These are phyloP conservation scores for Yamadazyma tumulicola DNA, from an alignment of 805 yeast species.

Conservation along the genomic window DNA sequence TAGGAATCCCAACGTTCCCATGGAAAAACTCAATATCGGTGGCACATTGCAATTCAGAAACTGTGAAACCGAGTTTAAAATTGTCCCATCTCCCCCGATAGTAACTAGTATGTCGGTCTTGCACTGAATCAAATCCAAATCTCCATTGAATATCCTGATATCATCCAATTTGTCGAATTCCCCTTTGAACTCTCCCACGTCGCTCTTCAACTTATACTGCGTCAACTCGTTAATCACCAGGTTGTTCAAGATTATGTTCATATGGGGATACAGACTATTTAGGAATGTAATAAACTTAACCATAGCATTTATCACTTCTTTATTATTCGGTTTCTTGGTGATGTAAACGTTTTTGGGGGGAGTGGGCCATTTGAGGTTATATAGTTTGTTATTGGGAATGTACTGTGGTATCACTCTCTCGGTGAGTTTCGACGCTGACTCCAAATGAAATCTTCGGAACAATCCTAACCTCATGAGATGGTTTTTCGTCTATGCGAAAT, in stretches of 20 bases:
- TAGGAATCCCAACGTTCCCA: conserved; percentile 88
- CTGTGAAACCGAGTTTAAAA: conserved; percentile 74
- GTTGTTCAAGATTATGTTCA: conserved; percentile 73
- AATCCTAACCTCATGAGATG: not conserved
- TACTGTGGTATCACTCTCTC: conserved; percentile 10
- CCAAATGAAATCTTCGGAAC: conserved; percentile 3
- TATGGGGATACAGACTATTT: conserved; percentile 58
- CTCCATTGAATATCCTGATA: conserved; percentile 51
- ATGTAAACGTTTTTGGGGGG: conserved; percentile 65
- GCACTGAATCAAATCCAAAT: conserved; percentile 49
- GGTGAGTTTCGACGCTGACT: conserved; percentile 3
- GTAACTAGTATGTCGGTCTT: conserved; percentile 82
- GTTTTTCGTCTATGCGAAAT: too few relatives aligned
- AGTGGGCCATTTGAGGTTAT: conserved; percentile 6
- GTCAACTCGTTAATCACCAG: conserved; percentile 70
- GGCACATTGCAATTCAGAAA: conserved; percentile 76
- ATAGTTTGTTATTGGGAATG: conserved; percentile 5
- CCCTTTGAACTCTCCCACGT: not conserved
- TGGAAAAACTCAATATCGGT: conserved; percentile 81
- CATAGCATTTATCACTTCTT: conserved; percentile 62
- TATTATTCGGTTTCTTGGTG: conserved; percentile 82
- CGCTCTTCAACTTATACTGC: conserved; percentile 15
- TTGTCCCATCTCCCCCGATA: conserved; percentile 96
- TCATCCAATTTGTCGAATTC: conserved; percentile 23
- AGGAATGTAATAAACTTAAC: conserved; percentile 60